phyloP scores from a whole-genome alignment of 768 basidiomycete species.

The Ephemerocybe angulata region DNA sequence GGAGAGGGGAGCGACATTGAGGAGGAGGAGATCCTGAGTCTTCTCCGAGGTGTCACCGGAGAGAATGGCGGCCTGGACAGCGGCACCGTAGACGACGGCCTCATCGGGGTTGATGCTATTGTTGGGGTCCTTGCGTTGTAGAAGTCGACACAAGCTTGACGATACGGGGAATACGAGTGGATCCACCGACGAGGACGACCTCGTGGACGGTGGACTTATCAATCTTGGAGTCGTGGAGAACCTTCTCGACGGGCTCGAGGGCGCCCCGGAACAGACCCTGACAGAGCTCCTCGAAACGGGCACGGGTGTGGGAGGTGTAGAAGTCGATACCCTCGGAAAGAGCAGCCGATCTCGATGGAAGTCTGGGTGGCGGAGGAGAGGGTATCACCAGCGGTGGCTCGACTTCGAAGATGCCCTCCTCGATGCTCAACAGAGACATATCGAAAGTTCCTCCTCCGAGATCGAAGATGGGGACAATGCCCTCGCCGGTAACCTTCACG shows the following conservation, averaged over 20 bases:
- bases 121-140: slow-evolving; percentile 98
- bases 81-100: slow-evolving; percentile 96
- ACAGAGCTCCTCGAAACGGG: slow-evolving; percentile 93
- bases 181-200: slow-evolving; percentile 96
- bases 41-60: no score
- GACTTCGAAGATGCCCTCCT: slow-evolving; percentile 98
- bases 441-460: slow-evolving; percentile 98
- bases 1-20: no score
- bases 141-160: slow-evolving; percentile 98
- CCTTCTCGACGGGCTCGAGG: slow-evolving; percentile 95
- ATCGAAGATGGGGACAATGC: slow-evolving; percentile 98
- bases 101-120: slow-evolving; percentile 91
- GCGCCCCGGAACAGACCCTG: slow-evolving; percentile 93
- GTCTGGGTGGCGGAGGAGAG: no score
- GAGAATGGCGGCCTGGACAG: no score
- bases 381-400: slow-evolving; percentile 98
- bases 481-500: slow-evolving; percentile 86
- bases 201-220: slow-evolving; percentile 95
- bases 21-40: no score
- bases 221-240: slow-evolving; percentile 96
- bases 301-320: slow-evolving; percentile 94
- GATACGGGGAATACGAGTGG: slow-evolving; percentile 96
- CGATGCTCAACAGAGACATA: slow-evolving; percentile 93
- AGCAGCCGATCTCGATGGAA: slow-evolving; percentile 97
- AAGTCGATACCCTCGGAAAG: slow-evolving; percentile 98